Evolutionary conservation across 2,329 filamentous ascomycete species (phyloP).

Genomic region (Penicillium brasilianum): DNA sequence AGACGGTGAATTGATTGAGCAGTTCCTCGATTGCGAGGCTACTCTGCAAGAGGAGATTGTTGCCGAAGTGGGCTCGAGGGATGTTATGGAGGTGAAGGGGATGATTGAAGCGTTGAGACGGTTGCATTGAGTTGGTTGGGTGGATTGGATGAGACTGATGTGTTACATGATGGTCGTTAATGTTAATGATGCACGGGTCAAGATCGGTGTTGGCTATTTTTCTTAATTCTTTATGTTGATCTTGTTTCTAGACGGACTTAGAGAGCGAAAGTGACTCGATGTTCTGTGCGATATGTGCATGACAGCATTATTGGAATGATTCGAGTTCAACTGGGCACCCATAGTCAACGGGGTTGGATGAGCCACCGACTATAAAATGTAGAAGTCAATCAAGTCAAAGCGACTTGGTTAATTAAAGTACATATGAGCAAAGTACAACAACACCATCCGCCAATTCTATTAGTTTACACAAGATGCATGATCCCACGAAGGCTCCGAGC

Average conservation of each 20-base stretch:
- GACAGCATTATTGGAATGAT: neutral
- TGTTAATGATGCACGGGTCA: neutral
- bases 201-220: neutral
- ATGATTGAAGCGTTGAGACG: conserved; percentile 63
- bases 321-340: neutral
- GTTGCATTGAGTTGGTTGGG: conserved; percentile 44
- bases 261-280: neutral
- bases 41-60: conserved; percentile 61
- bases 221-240: neutral
- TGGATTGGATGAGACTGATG: neutral
- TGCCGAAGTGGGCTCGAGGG: conserved; percentile 55
- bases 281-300: neutral
- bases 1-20: conserved; percentile 88
- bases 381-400: neutral
- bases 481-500: neutral
- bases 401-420: neutral
- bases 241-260: neutral
- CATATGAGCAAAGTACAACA: conserved; percentile 8
- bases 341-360: neutral
- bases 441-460: neutral
- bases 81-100: conserved; percentile 64
- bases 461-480: neutral
- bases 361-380: neutral
- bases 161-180: neutral
- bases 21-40: conserved; percentile 75